phyloP scores from a whole-genome alignment of 352 stramenopile genomes.

The Phytophthora niederhauseri region DNA sequence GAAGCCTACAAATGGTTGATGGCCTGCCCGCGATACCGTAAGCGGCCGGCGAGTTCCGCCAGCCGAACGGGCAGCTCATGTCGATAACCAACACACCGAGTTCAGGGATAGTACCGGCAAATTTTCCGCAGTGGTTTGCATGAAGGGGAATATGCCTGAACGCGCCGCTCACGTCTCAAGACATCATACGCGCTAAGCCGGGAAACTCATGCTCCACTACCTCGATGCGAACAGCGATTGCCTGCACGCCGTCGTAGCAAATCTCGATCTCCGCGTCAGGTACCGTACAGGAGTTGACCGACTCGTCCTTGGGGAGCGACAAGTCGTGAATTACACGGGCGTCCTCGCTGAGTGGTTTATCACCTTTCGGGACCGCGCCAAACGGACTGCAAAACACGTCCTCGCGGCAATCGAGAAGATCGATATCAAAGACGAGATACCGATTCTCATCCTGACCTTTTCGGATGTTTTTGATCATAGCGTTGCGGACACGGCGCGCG shows the following conservation, averaged over 20 bases:
- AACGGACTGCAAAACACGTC: background rate
- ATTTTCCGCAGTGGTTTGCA: constrained; percentile 1
- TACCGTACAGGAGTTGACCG: constrained; percentile 19
- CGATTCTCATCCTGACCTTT: background rate
- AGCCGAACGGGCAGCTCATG: constrained; percentile 15
- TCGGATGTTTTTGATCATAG: constrained; percentile 16
- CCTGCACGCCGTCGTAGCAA: background rate
- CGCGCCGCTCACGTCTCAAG: constrained; percentile 2
- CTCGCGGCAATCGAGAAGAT: background rate
- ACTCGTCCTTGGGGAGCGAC: background rate
- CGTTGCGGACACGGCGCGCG: background rate
- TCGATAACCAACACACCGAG: constrained; percentile 9
- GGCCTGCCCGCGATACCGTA: background rate
- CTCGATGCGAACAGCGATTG: background rate
- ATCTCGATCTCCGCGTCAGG: background rate
- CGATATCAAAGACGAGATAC: constrained; percentile 23
- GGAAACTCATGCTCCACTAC: background rate
- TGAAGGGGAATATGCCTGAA: constrained; percentile 12
- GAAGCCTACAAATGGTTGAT: constrained; percentile 17
- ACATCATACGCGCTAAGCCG: constrained; percentile 12
- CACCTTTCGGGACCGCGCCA: no score
- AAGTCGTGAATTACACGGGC: no score
- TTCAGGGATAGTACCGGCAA: constrained; percentile 7
- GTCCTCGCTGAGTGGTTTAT: no score
- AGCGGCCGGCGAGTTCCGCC: constrained; percentile 11